A percentile compares a stretch with the other conserved stretches of the same genome.
Conservation (phyloP, 2,329 filamentous ascomycete genomes). For the Aplosporella prunicola region DNA sequence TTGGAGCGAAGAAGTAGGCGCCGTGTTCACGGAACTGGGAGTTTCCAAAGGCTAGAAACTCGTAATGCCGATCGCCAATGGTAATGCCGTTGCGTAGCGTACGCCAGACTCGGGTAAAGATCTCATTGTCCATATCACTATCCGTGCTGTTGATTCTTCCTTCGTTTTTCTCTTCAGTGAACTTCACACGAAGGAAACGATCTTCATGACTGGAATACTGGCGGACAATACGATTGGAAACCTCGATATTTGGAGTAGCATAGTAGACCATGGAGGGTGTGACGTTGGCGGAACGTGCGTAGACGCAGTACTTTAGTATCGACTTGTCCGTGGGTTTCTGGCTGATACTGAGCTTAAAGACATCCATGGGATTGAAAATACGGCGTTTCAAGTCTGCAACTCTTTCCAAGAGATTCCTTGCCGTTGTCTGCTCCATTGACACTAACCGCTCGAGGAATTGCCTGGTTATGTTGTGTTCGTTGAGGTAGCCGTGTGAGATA, state of each 20-base stretch:
- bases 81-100: slow-evolving; percentile 61
- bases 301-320: slow-evolving; percentile 62
- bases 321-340: slow-evolving; percentile 35
- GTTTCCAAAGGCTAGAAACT: slow-evolving; percentile 90
- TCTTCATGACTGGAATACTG: slow-evolving; percentile 60
- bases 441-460: slow-evolving; percentile 58
- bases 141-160: slow-evolving; percentile 23
- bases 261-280: slow-evolving; percentile 80
- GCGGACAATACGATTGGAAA: slow-evolving; percentile 77
- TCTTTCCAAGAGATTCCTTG: slow-evolving; percentile 62
- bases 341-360: slow-evolving; percentile 50
- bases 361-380: slow-evolving; percentile 59
- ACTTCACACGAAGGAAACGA: slow-evolving; percentile 80
- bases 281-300: slow-evolving; percentile 65
- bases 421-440: slow-evolving; percentile 42
- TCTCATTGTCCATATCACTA: slow-evolving; percentile 33
- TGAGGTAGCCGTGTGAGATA: slow-evolving; percentile 67
- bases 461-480: slow-evolving; percentile 61
- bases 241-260: slow-evolving; percentile 68
- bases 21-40: slow-evolving; percentile 89
- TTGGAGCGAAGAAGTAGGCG: slow-evolving; percentile 83
- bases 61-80: slow-evolving; percentile 71
- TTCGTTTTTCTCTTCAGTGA: slow-evolving; percentile 65
- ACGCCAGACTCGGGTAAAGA: slow-evolving; percentile 47
- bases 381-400: slow-evolving; percentile 54